A percentile compares a stretch with the other conserved stretches of the same genome.
Evolutionary conservation across 495 filamentous ascomycete genomes (phyloP).

Genomic region (Aspergillus biplanus): DNA sequence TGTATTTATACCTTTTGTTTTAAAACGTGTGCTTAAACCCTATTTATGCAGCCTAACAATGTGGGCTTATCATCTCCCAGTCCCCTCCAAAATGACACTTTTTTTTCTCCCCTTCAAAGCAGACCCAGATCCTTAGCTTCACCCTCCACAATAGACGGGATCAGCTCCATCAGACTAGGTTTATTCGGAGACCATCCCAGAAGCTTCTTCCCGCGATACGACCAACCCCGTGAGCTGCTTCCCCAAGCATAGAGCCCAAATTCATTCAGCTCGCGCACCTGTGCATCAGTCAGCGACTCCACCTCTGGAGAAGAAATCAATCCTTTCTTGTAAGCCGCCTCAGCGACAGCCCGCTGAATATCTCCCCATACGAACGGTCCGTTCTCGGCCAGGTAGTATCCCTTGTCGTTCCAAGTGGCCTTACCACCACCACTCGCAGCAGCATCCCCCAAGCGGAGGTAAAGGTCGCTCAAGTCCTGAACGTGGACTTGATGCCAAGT

Average conservation of each 20-base stretch:
- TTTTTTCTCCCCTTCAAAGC: slow-evolving; percentile 40
- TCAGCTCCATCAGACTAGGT: slow-evolving; percentile 56
- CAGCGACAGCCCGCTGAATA: slow-evolving; percentile 61
- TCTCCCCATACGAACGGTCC: slow-evolving; percentile 74
- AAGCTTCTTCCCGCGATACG: slow-evolving; percentile 64
- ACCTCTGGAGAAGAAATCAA: slow-evolving; percentile 63
- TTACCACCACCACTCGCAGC: slow-evolving; percentile 59
- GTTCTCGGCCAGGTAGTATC: slow-evolving; percentile 76
- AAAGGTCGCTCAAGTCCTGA: slow-evolving; percentile 69
- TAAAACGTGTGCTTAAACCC: too few species aligned
- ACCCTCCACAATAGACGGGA: slow-evolving; percentile 56
- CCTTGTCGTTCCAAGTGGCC: slow-evolving; percentile 73
- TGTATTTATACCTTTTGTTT: not conserved
- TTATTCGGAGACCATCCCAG: slow-evolving; percentile 66
- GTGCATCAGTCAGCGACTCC: slow-evolving; percentile 34
- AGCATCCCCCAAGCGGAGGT: slow-evolving; percentile 66
- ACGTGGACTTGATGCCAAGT: slow-evolving; percentile 78
- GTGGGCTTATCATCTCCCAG: too few species aligned
- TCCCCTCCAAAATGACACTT: too few species aligned
- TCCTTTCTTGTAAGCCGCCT: slow-evolving; percentile 64
- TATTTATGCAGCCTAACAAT: too few species aligned
- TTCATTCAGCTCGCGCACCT: slow-evolving; percentile 36
- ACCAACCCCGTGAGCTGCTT: slow-evolving; percentile 65
- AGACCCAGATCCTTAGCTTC: slow-evolving; percentile 63
- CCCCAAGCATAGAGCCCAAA: slow-evolving; percentile 55